Evolutionary conservation across 495 filamentous ascomycete species (phyloP).

Genomic region (Haplographium delicatum): DNA sequence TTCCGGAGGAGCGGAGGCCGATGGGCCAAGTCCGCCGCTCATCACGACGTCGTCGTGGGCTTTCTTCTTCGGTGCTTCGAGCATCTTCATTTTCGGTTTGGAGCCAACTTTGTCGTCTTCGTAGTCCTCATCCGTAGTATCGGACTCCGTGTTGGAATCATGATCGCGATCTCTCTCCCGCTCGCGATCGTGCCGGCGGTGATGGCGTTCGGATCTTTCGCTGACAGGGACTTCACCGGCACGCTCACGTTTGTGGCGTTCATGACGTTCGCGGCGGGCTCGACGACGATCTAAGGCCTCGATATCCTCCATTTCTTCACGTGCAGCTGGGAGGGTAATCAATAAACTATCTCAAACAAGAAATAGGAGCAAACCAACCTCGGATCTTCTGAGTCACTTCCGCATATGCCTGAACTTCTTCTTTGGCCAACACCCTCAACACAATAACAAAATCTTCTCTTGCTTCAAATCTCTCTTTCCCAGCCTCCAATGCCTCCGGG

Average conservation of each 20-base stretch:
- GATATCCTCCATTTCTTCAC: slow-evolving; percentile 20
- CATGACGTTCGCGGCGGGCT: slow-evolving; percentile 22
- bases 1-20: neutral
- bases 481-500: slow-evolving; percentile 68
- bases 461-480: slow-evolving; percentile 77
- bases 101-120: slow-evolving; percentile 1
- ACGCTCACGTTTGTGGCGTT: slow-evolving; percentile 25
- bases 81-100: slow-evolving; percentile 11
- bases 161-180: slow-evolving; percentile 2
- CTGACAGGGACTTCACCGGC: slow-evolving; percentile 3
- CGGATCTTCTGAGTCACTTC: slow-evolving; percentile 68
- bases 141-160: slow-evolving; percentile 15
- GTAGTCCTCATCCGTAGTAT: slow-evolving; percentile 10
- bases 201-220: slow-evolving; percentile 8
- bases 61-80: slow-evolving; percentile 19
- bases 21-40: slow-evolving; percentile 19
- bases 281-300: slow-evolving; percentile 19
- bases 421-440: slow-evolving; percentile 68
- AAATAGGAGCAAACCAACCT: slow-evolving; percentile 50
- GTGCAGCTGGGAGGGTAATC: slow-evolving; percentile 14
- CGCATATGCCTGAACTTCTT: slow-evolving; percentile 77
- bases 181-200: neutral
- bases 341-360: neutral
- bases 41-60: slow-evolving; percentile 17
- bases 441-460: slow-evolving; percentile 82